Evolutionary conservation across 2,329 filamentous ascomycete species (phyloP), one percentile per base, ranked within the genome.

Genomic region (Cladosporium sp.): DNA sequence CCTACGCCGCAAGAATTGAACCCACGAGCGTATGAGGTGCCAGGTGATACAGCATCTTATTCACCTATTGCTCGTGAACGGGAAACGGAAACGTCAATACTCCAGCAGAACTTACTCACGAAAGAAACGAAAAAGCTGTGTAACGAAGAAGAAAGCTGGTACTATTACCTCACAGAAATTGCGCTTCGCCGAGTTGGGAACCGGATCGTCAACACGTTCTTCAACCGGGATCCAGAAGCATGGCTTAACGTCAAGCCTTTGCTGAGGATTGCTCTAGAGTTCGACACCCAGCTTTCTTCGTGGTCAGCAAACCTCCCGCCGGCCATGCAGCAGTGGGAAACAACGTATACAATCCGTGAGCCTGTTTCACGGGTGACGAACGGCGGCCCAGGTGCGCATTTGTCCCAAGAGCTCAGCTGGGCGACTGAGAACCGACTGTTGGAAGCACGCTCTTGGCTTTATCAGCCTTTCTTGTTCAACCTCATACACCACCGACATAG

Each of bases 111-210:
- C 4, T 12, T 40, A 18, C 38, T 40, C 17, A 15, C 4, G 7
- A 24, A 17, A 4, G 40, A 52, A 12, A 27, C 45, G 4, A 48
- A 55, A 24, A 44, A 53, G 18, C 39, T 58, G 5, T 58, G 50
- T 22, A 52, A 62, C 29, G 60, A 70, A 54, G 62, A 70, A 40
- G 60, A 69, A 45, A 69, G 67, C 49, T 73, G 72, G 72, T 73
- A 70, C 55, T 73, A 73, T 54, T 74, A 74, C 47, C 61, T 72
- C 6, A 70, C 72, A 1, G 72, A 74, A 48, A 69, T 74, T 40
- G 69, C 72, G 0, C 61, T 70, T 4, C 60, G 72, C 2, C 64
- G 72, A 3, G 70, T 74, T 38, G 67, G 67, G 36, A 73, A 74
- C 48, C 64, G 70, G 17, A 67, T 73, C 17, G 56, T 72, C 40